These are phyloP conservation scores for Plantago elongata DNA, from an alignment of 257 asterid genomes.

Conservation along the genomic window DNA sequence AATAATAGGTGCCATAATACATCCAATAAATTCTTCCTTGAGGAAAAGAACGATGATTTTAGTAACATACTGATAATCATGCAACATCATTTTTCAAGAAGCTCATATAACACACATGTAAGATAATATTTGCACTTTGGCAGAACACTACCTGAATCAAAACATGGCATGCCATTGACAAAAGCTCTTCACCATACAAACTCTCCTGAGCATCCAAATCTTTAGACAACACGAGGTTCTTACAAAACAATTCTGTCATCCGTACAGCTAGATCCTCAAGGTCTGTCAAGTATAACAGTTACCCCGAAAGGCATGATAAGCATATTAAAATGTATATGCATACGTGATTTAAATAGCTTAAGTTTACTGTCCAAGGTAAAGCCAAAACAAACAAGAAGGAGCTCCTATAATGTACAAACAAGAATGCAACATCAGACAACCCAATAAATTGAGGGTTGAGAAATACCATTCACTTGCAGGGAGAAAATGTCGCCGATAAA, in stretches of 20 bases:
- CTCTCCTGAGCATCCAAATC: constrained; percentile 82
- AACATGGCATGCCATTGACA: constrained; percentile 70
- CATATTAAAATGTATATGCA: background rate
- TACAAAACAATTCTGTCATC: constrained; percentile 68
- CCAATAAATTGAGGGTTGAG: constrained; percentile 18
- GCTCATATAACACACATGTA: constrained; percentile 13
- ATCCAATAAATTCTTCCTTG: no score
- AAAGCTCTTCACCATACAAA: constrained; percentile 92
- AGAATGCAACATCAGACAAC: constrained; percentile 14
- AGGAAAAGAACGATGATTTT: background rate
- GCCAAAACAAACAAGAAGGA: background rate
- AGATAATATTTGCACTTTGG: constrained; percentile 1
- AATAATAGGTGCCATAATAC: no score
- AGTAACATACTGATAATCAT: constrained; percentile 2
- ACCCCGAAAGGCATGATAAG: constrained; percentile 15
- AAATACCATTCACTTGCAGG: constrained; percentile 58
- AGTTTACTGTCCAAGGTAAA: background rate
- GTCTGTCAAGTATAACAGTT: constrained; percentile 38
- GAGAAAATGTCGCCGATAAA: constrained; percentile 47
- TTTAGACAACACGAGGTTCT: constrained; percentile 72
- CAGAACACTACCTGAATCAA: constrained; percentile 79
- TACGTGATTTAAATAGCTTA: no score
- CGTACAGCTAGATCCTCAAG: constrained; percentile 61
- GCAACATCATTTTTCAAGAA: constrained; percentile 4
- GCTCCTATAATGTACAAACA: background rate